Evolutionary conservation across 352 stramenopile genomes (phyloP).

Genomic region (Globisporangium megalacanthum): DNA sequence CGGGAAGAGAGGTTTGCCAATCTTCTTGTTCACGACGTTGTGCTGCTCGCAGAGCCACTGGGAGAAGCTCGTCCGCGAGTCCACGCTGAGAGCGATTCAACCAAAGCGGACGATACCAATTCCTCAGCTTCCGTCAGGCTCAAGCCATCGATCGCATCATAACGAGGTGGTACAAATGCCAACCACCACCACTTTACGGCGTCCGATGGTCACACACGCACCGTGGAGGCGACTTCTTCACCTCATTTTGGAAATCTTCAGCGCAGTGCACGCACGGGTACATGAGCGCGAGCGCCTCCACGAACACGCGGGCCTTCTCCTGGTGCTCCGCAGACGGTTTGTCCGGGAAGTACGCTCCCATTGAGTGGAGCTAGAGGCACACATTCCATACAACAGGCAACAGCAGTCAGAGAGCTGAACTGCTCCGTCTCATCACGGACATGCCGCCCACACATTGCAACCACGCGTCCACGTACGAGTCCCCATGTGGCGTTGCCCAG

Average conservation of each 20-base stretch:
- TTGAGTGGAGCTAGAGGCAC: conserved; percentile 82
- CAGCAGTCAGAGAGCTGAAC: neutral
- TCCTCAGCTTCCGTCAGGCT: no score
- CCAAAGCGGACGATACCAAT: neutral
- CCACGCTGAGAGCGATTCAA: conserved; percentile 41
- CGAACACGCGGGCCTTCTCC: conserved; percentile 84
- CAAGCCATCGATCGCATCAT: no score
- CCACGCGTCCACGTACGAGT: conserved; percentile 41
- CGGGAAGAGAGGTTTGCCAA: conserved; percentile 92
- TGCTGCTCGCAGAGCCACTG: conserved; percentile 97
- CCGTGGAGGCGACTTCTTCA: conserved; percentile 89
- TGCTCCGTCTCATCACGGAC: neutral
- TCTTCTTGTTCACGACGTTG: conserved; percentile 97
- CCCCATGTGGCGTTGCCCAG: conserved; percentile 85
- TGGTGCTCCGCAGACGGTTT: conserved; percentile 90
- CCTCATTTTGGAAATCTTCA: conserved; percentile 92
- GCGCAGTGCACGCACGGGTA: conserved; percentile 93
- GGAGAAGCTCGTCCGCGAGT: conserved; percentile 90
- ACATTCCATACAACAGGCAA: neutral
- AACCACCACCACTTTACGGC: neutral
- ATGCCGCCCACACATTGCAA: neutral
- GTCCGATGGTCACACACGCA: conserved; percentile 24
- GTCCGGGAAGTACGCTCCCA: conserved; percentile 96
- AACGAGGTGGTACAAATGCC: no score
- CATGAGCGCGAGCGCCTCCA: conserved; percentile 91